Base-by-base conservation (phyloP, 306 rosid genomes). In the Fagus crenata region DNA sequence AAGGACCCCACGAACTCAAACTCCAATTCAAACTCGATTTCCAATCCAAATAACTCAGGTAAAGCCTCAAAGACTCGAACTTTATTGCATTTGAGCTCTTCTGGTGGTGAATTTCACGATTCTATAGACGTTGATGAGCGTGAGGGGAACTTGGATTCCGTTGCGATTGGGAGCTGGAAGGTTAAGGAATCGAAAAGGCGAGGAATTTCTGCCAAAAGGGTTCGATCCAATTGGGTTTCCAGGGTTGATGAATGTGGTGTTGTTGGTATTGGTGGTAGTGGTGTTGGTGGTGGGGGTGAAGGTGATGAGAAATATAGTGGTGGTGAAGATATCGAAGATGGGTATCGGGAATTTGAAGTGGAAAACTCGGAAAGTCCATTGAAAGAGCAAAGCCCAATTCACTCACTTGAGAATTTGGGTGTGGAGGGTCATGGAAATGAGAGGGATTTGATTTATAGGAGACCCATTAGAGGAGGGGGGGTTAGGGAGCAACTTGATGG, bases 81-180 rank as follows among this genome's bases (percentile, higher is more conserved):
- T 80, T 84, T 92, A 73, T 84, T 88, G 69, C 90, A 89, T 80
- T 83, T 95, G 84, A 88, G 82, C 81, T 87, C 96, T 7, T 75
- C 85, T 15, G 86, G 81, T 17, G 74, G 73, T 22, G 96, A 88
- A 55, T 77, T 81, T 67, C 82, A 67, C 64, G 92, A 92, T 77
- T 82, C 93, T 88, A 90, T 90, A 77, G 97, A 92, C 0, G 77
- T 56, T 8, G 86, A 89, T 5, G 90, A 86, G 3, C 78, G 86
- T 54, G 97, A 95, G 36, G 85, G 82, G 22, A 91, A 91, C 85
- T 79, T 90, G 40, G 98, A 95, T 8, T 73, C 82, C 39, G 87
- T 88, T 51, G 90, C 97, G 58, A 89, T 92, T 85, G 97, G 97
- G 6, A 88, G 97, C 87, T 90, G 99, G 99, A 95, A 86, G 81